Base-by-base conservation (phyloP, 2,329 filamentous ascomycete species). In the Aspergillus sp. region DNA sequence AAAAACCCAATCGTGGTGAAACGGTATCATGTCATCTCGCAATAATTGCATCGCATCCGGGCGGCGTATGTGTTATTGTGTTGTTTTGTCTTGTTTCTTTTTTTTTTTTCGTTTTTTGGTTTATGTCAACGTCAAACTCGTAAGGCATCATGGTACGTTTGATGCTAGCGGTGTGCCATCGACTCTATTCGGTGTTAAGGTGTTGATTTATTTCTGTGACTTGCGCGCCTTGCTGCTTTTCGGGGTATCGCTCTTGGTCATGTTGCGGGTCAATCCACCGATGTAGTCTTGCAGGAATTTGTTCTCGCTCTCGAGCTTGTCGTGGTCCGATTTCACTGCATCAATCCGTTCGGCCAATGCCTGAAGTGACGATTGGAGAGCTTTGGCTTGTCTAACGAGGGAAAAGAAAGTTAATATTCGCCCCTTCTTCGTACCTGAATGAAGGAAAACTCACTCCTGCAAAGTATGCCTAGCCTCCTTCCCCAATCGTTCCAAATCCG, bases 231-330 rank as follows among this genome's bases (percentile, higher is more conserved):
- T 79, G 45, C 76, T 74, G 47, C 72, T 73, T 32, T 75, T 70
- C 3, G 75, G 70, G 45, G 83, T 76, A 62, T 82, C 82, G 59
- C 75, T 78, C 57, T 71, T 73, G 47, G 71, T 71, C 73, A 76
- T 74, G 47, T 80, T 83, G 60, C 88, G 88, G 81, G 95, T 97
- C 47, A 97, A 78, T 63, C 95, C 91, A 55, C 91, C 91, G 61
- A 97, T 97, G 67, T 97, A 97, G 68, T 95, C 95, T 69, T 97
- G 91, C 43, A 98, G 73, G 64, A 97, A 96, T 62, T 90, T 91
- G 77, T 98, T 98, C 68, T 96, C 90, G 68, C 81, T 93, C 69
- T 97, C 90, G 47, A 98, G 82, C 71, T 95, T 96, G 72, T 96
- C 89, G 65, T 98, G 90, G 65, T 97, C 91, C 59, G 87, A 85